Evolutionary conservation across 495 filamentous ascomycete species (phyloP).

Genomic region (Parachaetomium inaequale): DNA sequence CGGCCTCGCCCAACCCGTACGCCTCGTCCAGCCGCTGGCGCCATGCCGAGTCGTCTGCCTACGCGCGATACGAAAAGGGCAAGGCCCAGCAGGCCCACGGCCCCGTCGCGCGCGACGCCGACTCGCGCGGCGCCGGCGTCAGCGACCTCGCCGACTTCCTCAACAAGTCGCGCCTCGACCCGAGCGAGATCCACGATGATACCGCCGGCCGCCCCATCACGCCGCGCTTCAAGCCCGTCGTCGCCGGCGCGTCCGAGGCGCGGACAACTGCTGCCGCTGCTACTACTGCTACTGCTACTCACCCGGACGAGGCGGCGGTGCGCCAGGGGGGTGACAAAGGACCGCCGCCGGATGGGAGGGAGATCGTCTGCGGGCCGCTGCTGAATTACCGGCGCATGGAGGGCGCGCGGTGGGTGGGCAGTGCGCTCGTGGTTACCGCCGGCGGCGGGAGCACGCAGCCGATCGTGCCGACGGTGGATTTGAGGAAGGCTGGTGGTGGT

Average conservation of each 20-base stretch:
- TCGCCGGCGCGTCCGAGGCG: constrained; percentile 37
- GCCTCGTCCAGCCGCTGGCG: constrained; percentile 49
- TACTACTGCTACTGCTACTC: not conserved
- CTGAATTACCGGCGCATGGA: constrained; percentile 84
- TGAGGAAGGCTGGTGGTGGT: constrained; percentile 31
- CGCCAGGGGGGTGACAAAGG: not conserved
- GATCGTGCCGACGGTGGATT: constrained; percentile 30
- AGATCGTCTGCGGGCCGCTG: constrained; percentile 75
- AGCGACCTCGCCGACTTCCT: constrained; percentile 49
- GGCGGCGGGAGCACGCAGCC: constrained; percentile 52
- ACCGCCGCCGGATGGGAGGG: constrained; percentile 41
- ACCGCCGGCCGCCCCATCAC: constrained; percentile 17
- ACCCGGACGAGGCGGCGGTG: not conserved
- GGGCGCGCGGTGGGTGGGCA: constrained; percentile 69
- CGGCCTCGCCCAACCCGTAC: constrained; percentile 39
- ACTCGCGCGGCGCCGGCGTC: constrained; percentile 34
- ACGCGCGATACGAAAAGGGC: constrained; percentile 25
- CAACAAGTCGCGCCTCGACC: constrained; percentile 45
- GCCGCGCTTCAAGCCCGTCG: constrained; percentile 41
- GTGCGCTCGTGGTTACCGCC: constrained; percentile 73
- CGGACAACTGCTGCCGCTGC: constrained; percentile 4
- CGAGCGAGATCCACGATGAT: constrained; percentile 17
- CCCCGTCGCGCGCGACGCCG: constrained; percentile 40
- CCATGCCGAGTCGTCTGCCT: constrained; percentile 51
- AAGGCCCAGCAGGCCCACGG: constrained; percentile 25